Conservation (phyloP, 768 basidiomycete genomes). For the Lentinula raphanica region DNA sequence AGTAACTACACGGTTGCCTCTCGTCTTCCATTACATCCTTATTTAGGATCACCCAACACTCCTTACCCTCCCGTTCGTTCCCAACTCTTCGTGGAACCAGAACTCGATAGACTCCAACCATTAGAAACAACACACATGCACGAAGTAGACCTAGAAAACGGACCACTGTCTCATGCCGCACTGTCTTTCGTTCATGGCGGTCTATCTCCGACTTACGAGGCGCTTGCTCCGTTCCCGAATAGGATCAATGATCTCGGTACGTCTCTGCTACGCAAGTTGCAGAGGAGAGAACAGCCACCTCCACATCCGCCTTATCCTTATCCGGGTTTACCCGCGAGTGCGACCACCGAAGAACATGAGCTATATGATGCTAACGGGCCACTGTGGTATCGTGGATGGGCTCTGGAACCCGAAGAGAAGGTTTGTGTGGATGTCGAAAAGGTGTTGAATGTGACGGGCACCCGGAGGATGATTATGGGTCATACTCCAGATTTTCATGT, state of each 20-base stretch:
- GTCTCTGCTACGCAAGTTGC: slow-evolving; percentile 67
- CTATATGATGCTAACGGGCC: slow-evolving; percentile 80
- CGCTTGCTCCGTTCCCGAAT: slow-evolving; percentile 77
- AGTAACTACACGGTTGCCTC: slow-evolving; percentile 78
- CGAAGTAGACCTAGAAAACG: slow-evolving; percentile 23
- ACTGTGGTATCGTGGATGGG: slow-evolving; percentile 95
- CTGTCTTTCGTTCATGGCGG: slow-evolving; percentile 95
- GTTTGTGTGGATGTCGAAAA: slow-evolving; percentile 69
- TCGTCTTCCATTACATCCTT: slow-evolving; percentile 74
- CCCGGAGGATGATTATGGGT: slow-evolving; percentile 89
- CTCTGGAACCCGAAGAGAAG: slow-evolving; percentile 61
- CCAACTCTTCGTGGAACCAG: slow-evolving; percentile 26
- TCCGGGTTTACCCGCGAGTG: slow-evolving; percentile 58
- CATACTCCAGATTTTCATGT: slow-evolving; percentile 90
- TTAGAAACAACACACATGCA: slow-evolving; percentile 14
- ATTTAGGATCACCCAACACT: slow-evolving; percentile 63
- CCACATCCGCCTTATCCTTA: slow-evolving; percentile 82
- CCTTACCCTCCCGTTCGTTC: slow-evolving; percentile 41
- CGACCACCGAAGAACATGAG: slow-evolving; percentile 61
- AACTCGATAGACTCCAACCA: slow-evolving; percentile 14
- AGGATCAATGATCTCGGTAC: slow-evolving; percentile 73
- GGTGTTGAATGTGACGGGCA: slow-evolving; percentile 71
- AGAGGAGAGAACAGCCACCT: slow-evolving; percentile 57
- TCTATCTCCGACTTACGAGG: slow-evolving; percentile 68
- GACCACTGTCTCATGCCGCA: slow-evolving; percentile 69